phyloP scores from a whole-genome alignment of 176 grass and related monocot genomes.

The Themeda triandra region DNA sequence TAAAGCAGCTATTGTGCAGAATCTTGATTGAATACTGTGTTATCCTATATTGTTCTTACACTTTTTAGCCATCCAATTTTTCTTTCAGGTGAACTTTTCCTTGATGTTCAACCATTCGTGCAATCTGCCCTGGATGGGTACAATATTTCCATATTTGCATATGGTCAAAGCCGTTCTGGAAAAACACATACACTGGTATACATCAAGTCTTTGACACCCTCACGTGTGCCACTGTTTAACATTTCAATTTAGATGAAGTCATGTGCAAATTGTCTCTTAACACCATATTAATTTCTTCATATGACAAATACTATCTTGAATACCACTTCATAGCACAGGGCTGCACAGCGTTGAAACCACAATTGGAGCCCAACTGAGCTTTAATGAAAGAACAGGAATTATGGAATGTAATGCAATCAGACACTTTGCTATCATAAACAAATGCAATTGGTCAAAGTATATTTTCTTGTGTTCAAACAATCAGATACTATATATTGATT shows the following conservation, averaged over 20 bases:
- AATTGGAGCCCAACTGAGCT: neutral
- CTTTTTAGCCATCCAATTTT: slow-evolving; percentile 17
- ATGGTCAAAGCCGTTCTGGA: slow-evolving; percentile 91
- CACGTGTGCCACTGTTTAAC: neutral
- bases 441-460: neutral
- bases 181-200: slow-evolving; percentile 95
- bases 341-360: neutral
- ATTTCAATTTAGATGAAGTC: neutral
- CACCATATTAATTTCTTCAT: slow-evolving; percentile 5
- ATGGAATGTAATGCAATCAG: neutral
- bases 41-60: slow-evolving; percentile 15
- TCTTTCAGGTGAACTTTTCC: slow-evolving; percentile 82
- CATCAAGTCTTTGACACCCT: slow-evolving; percentile 6
- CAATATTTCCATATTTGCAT: slow-evolving; percentile 89
- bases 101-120: slow-evolving; percentile 94
- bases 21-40: neutral
- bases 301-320: neutral
- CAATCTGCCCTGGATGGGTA: slow-evolving; percentile 90
- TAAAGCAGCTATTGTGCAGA: neutral
- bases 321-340: neutral
- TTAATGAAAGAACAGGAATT: neutral
- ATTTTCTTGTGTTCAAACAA: neutral
- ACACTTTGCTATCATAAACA: neutral
- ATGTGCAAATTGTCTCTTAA: slow-evolving; percentile 1
- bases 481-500: neutral